Conservation (phyloP, 768 basidiomycete species). For the Mycena galericulata region DNA sequence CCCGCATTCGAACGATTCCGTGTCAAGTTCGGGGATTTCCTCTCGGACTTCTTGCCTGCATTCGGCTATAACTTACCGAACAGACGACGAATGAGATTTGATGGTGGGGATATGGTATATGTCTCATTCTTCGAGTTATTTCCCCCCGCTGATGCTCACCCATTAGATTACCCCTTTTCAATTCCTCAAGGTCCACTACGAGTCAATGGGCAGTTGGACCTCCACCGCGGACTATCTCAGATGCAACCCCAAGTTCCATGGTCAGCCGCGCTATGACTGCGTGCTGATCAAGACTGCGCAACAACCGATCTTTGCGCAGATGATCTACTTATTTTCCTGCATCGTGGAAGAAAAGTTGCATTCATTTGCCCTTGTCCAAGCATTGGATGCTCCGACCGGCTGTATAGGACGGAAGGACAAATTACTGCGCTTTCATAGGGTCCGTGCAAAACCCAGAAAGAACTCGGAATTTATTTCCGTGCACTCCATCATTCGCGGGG, state of each 20-base stretch:
- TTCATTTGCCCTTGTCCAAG: not conserved
- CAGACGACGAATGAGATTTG: not conserved
- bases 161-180: not conserved
- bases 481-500: conserved; percentile 1
- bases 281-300: not conserved
- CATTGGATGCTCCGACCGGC: not conserved
- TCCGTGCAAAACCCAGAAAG: not conserved
- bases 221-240: conserved; percentile 42
- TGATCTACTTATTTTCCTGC: not conserved
- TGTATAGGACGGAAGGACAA: not conserved
- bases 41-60: not conserved
- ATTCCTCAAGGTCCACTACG: not conserved
- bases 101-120: not conserved
- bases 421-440: not conserved
- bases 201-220: conserved; percentile 39
- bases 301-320: not conserved
- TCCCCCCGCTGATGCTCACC: not conserved
- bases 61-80: not conserved
- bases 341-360: not conserved
- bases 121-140: not conserved
- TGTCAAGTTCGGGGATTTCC: conserved; percentile 3
- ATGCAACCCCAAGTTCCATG: conserved; percentile 46
- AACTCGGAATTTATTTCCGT: not conserved
- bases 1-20: not conserved
- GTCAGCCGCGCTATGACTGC: conserved; percentile 32